A percentile compares a stretch with the other conserved stretches of the same genome.
Evolutionary conservation across 495 filamentous ascomycete species (phyloP).

Genomic region (Baudoinia panamericana): DNA sequence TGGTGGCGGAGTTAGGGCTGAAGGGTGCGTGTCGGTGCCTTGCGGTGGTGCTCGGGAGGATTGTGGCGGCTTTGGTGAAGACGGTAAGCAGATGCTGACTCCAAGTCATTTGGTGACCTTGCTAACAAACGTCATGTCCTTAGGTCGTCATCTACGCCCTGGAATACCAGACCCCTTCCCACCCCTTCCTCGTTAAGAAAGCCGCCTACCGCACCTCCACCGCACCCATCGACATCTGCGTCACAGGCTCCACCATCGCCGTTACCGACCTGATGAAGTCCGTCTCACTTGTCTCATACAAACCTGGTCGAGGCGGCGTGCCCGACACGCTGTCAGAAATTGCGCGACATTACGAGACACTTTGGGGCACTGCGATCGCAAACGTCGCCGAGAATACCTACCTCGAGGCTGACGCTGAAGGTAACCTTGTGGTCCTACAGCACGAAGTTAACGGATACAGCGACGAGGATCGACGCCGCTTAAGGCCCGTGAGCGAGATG

Average conservation of each 20-base stretch:
- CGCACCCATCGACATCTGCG: constrained; percentile 69
- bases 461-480: constrained; percentile 53
- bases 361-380: constrained; percentile 68
- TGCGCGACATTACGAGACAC: constrained; percentile 64
- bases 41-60: constrained; percentile 57
- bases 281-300: constrained; percentile 58
- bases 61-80: constrained; percentile 76
- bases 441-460: constrained; percentile 60
- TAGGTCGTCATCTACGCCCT: constrained; percentile 34
- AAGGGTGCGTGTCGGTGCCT: constrained; percentile 69
- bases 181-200: constrained; percentile 43
- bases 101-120: too few relatives aligned
- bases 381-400: constrained; percentile 59
- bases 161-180: constrained; percentile 23
- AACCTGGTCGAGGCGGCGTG: constrained; percentile 28
- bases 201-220: constrained; percentile 71
- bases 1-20: constrained; percentile 48
- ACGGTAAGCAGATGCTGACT: too few relatives aligned
- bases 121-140: not conserved
- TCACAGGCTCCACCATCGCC: constrained; percentile 53
- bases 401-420: constrained; percentile 70
- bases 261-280: constrained; percentile 94
- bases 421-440: constrained; percentile 69
- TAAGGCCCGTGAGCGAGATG: constrained; percentile 67
- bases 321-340: constrained; percentile 51